A percentile compares a stretch with the other conserved stretches of the same genome.
These are phyloP conservation scores for Liquidambar formosana DNA, from an alignment of 164 flowering plant species.

Conservation along the genomic window DNA sequence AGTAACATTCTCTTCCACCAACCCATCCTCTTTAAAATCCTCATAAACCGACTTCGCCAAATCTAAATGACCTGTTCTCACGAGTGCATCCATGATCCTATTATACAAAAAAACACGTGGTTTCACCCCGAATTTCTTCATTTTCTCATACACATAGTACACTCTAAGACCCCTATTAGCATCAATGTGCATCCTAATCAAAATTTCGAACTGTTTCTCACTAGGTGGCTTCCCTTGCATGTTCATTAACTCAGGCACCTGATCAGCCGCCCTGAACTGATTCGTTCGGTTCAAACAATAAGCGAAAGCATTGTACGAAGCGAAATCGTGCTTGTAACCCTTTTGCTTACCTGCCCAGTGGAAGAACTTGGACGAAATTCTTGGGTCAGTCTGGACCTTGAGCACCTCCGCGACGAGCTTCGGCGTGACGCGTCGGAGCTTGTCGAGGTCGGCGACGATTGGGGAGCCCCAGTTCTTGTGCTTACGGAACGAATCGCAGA, in stretches of 20 bases:
- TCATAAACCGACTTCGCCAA: constrained; percentile 78
- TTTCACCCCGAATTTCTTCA: constrained; percentile 77
- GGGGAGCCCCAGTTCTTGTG: constrained; percentile 65
- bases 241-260: constrained; percentile 85
- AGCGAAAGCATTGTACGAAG: constrained; percentile 82
- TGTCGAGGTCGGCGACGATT: constrained; percentile 58
- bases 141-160: constrained; percentile 77
- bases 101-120: constrained; percentile 81
- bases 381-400: constrained; percentile 60
- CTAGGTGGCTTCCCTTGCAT: constrained; percentile 82
- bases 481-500: constrained; percentile 76
- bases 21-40: constrained; percentile 69
- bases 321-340: constrained; percentile 74
- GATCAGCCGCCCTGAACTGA: constrained; percentile 77
- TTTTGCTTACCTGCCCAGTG: constrained; percentile 97
- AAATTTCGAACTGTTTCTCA: constrained; percentile 90
- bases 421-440: constrained; percentile 87
- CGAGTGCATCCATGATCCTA: constrained; percentile 77
- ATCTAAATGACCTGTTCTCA: constrained; percentile 71
- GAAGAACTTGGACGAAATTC: constrained; percentile 73
- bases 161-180: constrained; percentile 79
- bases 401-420: constrained; percentile 79
- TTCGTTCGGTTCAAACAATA: constrained; percentile 75
- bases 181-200: constrained; percentile 90
- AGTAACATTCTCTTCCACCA: constrained; percentile 82